Base-by-base conservation (phyloP, 805 yeast genomes). In the Starmera quercuum region DNA sequence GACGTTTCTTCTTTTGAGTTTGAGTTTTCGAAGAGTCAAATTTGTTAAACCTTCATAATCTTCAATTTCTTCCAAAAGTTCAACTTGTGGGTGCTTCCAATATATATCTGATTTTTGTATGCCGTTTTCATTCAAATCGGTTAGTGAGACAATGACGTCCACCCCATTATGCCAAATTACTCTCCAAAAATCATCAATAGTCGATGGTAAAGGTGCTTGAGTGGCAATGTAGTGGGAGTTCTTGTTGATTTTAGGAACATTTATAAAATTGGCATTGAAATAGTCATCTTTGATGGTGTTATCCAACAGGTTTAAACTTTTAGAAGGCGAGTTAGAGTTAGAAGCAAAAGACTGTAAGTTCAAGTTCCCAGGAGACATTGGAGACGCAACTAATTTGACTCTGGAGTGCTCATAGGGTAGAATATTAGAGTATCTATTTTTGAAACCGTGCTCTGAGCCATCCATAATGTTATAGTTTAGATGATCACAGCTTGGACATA, bases 121-220 rank as follows among this genome's bases (percentile, higher is more conserved):
- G 4, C 80, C 76, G 41, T 81, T 73, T 51, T 90, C 97, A 40
- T 63, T 63, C 38, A 83, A 78, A 9, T 80, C 78, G 7, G 95
- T 82, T 39, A 86, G 64, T 23, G 95, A 83, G 5, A 90, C 58
- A 27, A 90, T 75, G 2, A 88, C 60, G n/a, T 82, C 77, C 7
- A 76, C 69, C 4, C 67, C 56, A 46, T 83, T 74, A 24, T 78
- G 72, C 38, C 75, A 64, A 1, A 84, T 73, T 53, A 86, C 83
- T 43, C 77, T 81, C 95, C 96, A 90, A 51, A 92, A 90, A 54
- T 90, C 96, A 22, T 80, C 83, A 28, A 80, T 68, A 0, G 97
- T 90, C 15, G 73, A 68, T 3, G 65, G 66, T 28, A 83, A 54
- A 2, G 98, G 98, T 2, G 96, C 98, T 53, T 90, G 96, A 2